Evolutionary conservation across 176 grass and related monocot genomes (phyloP), one percentile per base, ranked within the genome.

Genomic region (Rhynchospora tenuis): DNA sequence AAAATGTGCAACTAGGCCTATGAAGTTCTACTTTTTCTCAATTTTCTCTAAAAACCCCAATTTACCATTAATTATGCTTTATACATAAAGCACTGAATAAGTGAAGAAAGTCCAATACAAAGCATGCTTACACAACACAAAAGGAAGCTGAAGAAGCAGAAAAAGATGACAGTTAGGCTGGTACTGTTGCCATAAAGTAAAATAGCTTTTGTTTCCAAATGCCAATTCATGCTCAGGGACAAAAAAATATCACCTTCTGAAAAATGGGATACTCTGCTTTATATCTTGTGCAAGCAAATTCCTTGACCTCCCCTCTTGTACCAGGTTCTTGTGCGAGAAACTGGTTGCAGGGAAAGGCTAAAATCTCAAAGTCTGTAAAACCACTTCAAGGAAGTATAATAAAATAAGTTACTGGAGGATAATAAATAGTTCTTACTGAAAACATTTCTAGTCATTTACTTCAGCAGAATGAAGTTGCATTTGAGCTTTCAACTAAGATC

Each of bases 331-430:
- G 89, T n/a, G n/a, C n/a, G n/a, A n/a, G n/a, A n/a, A n/a, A n/a
- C n/a, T n/a, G n/a, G n/a, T n/a, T n/a, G n/a, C 96, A 99, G 15
- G 93, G 93, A 86, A 99, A 95, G 84, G 91, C 96, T 83, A 99
- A 87, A 86, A 99, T 92, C 88, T 93, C 93, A 83, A 99, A 99
- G 67, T 95, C 96, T 99, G 96, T 99, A 76, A 95, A 99, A 57
- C 96, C 96, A 66, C 96, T 99, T 81, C 1, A 87, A 86, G 24
- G 47, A 82, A 63, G 11, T 22, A 45, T 9, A 14, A 66, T 64
- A 47, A 81, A 66, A 15, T 64, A 65, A 75, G 46, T 28, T 28
- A 54, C 71, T 28, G 22, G 71, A 75, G 71, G 4, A 73, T 16
- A 29, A 43, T 19, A 9, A 26, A 27, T 52, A 75, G 46, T 27